Conservation (phyloP, 768 basidiomycete genomes). For the Porpolomopsis calyptriformis region DNA sequence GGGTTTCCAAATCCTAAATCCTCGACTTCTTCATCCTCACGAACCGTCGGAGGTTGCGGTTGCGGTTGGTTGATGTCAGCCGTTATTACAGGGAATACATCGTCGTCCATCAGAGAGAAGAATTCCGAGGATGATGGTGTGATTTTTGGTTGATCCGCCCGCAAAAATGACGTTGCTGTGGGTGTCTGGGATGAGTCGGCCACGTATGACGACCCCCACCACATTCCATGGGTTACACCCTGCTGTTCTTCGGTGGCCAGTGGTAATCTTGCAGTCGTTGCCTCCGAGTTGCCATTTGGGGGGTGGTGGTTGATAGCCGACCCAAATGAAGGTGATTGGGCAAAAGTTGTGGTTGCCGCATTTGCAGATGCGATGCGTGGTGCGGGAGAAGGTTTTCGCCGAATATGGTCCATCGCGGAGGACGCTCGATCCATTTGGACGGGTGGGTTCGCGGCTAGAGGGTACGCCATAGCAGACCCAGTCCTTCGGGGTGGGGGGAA, state of each 20-base stretch:
- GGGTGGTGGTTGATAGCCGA: constrained; percentile 15
- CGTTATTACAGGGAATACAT: constrained; percentile 31
- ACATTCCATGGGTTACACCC: constrained; percentile 32
- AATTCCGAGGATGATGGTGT: constrained; percentile 48
- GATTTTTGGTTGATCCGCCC: constrained; percentile 34
- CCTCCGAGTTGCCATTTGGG: constrained; percentile 24
- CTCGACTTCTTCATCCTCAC: constrained; percentile 42
- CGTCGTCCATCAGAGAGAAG: constrained; percentile 71
- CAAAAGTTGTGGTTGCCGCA: constrained; percentile 42
- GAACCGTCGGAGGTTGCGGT: too few relatives aligned
- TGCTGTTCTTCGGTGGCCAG: constrained; percentile 14
- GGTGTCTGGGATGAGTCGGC: constrained; percentile 42
- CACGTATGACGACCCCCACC: constrained; percentile 40
- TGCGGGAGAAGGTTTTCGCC: constrained; percentile 44
- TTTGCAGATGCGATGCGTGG: constrained; percentile 45
- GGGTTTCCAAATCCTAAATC: constrained; percentile 86
- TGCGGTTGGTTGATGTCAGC: constrained; percentile 10
- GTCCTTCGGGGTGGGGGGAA: constrained; percentile 42
- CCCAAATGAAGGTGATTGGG: constrained; percentile 28
- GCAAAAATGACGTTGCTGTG: constrained; percentile 56
- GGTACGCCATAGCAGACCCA: constrained; percentile 59
- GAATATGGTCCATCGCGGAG: constrained; percentile 67
- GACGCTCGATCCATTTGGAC: constrained; percentile 58
- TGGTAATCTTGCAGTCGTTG: constrained; percentile 23
- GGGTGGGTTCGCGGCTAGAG: constrained; percentile 36